Evolutionary conservation across 345 rosid species (phyloP).

Genomic region (Eucalyptus sideroxylon): DNA sequence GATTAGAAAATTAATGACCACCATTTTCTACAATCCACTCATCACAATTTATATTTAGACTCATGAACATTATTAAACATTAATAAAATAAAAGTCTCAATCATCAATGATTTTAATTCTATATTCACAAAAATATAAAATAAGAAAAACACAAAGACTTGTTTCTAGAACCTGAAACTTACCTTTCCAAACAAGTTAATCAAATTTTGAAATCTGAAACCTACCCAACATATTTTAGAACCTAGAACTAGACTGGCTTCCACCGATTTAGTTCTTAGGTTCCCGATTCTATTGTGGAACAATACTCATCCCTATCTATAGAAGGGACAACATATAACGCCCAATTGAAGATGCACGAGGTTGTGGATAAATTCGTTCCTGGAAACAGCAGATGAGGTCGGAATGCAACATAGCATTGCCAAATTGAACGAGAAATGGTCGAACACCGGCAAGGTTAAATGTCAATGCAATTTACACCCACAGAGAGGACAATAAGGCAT

Average conservation of each 20-base stretch:
- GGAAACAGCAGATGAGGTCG: neutral
- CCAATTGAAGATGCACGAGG: neutral
- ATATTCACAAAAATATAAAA: rapidly evolving
- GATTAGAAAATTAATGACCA: too few species aligned
- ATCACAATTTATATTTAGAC: too few species aligned
- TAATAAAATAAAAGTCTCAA: too few species aligned
- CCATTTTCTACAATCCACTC: too few species aligned
- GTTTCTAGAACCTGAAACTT: rapidly evolving
- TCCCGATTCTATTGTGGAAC: rapidly evolving
- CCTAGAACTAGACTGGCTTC: too few species aligned
- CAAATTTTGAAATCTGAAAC: rapidly evolving
- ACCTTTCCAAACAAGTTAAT: too few species aligned
- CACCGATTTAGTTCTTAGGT: too few species aligned
- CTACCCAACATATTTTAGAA: too few species aligned
- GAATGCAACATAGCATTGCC: neutral
- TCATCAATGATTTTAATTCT: rapidly evolving
- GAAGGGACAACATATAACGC: neutral
- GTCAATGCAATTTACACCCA: neutral
- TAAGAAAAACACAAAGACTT: too few species aligned
- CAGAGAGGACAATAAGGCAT: too few species aligned
- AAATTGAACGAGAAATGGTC: neutral
- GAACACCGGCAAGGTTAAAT: neutral
- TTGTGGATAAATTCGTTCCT: neutral
- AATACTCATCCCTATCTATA: too few species aligned
- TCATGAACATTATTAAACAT: rapidly evolving